Conservation (phyloP, 257 asterid species). For the Solanum lignicaule region DNA sequence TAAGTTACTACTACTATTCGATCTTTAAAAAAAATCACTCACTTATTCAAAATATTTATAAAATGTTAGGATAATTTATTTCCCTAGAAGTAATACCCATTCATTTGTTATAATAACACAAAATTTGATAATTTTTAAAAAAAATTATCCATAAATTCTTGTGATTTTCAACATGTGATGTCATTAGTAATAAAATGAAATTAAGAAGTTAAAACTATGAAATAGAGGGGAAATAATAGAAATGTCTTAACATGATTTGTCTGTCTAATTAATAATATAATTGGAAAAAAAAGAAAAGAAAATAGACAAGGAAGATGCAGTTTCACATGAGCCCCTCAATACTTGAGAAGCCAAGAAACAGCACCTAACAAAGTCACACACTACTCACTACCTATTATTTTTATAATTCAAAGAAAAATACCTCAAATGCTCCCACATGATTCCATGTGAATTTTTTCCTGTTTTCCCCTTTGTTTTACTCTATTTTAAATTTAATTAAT, state of each 20-base stretch:
- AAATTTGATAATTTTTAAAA: too few species aligned
- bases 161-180: not conserved
- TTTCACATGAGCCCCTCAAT: slow-evolving; percentile 43
- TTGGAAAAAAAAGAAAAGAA: not conserved
- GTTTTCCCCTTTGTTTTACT: slow-evolving; percentile 12
- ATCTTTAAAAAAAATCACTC: not conserved
- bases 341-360: not conserved
- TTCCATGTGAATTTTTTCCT: slow-evolving; percentile 36
- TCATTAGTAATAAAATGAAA: not conserved
- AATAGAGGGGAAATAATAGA: not conserved
- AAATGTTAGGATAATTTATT: not conserved
- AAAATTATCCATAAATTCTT: not conserved
- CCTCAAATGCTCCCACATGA: slow-evolving; percentile 10
- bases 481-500: not conserved
- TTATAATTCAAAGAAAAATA: not conserved
- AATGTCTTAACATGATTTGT: not conserved
- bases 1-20: not conserved
- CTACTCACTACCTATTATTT: slow-evolving; percentile 4
- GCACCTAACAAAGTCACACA: slow-evolving; percentile 8
- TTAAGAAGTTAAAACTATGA: not conserved
- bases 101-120: not conserved
- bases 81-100: not conserved
- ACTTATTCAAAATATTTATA: not conserved
- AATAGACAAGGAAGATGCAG: slow-evolving; percentile 12
- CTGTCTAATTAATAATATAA: slow-evolving; percentile 24